Percentiles rank a stretch among this genome's conserved stretches.
Evolutionary conservation across 768 basidiomycete genomes (phyloP).

Genomic region (Leccinum truebloodii): DNA sequence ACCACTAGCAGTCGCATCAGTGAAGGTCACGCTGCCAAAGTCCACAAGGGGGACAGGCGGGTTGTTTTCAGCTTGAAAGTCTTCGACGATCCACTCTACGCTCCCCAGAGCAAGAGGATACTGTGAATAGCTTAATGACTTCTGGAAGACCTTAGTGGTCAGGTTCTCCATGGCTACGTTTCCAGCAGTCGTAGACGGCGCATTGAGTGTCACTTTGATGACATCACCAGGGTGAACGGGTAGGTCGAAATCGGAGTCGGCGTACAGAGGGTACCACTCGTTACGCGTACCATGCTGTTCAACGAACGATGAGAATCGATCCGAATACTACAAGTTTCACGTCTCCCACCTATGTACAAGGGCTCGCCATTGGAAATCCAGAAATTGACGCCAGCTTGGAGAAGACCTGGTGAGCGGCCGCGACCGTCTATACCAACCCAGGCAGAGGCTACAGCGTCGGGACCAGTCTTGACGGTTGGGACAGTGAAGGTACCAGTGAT

Average conservation of each 20-base stretch:
- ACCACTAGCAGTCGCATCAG: constrained; percentile 9
- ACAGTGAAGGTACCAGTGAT: constrained; percentile 14
- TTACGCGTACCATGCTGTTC: constrained; percentile 27
- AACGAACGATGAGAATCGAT: background rate
- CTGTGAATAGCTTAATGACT: constrained; percentile 8
- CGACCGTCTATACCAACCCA: constrained; percentile 22
- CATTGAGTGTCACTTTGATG: constrained; percentile 19
- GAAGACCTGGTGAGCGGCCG: constrained; percentile 6
- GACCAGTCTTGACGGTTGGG: constrained; percentile 1
- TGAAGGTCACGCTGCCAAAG: constrained; percentile 25
- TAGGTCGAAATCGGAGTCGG: too few relatives aligned
- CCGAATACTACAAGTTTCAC: too few relatives aligned
- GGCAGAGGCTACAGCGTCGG: background rate
- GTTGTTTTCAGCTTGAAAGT: constrained; percentile 12
- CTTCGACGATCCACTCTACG: constrained; percentile 29
- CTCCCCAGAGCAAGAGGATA: constrained; percentile 17
- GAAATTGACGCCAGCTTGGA: constrained; percentile 18
- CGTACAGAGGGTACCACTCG: constrained; percentile 20
- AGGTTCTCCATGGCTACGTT: constrained; percentile 20
- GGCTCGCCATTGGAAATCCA: background rate
- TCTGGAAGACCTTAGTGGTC: constrained; percentile 10
- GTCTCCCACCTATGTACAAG: constrained; percentile 9
- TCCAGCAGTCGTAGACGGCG: constrained; percentile 22
- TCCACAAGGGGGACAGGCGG: constrained; percentile 9
- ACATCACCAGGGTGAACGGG: background rate